A percentile compares a stretch with the other conserved stretches of the same genome.
Evolutionary conservation across 2,329 filamentous ascomycete genomes (phyloP).

Genomic region (Trichoderma koningii): DNA sequence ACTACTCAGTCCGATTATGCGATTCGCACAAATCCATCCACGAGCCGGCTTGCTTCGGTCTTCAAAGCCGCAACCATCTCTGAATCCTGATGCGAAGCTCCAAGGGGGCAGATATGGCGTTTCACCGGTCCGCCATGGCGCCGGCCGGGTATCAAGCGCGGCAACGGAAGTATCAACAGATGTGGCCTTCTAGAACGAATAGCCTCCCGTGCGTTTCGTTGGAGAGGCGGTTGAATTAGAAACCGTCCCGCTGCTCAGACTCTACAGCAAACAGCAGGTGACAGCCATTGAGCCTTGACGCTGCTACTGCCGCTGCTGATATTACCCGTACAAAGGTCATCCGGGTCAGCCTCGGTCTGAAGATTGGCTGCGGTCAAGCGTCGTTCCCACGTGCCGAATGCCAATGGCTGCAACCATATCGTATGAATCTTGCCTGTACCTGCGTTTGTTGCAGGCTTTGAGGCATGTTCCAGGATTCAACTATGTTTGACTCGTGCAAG

Average conservation of each 20-base stretch:
- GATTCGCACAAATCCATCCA: not conserved
- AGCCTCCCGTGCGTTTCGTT: not conserved
- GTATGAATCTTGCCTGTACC: not conserved
- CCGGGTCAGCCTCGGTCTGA: not conserved
- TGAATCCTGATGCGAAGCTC: not conserved
- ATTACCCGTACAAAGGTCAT: too few species aligned
- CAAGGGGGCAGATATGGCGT: not conserved
- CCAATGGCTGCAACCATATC: not conserved
- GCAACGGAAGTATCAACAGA: not conserved
- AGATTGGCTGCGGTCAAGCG: not conserved
- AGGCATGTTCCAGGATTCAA: not conserved
- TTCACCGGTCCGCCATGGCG: not conserved
- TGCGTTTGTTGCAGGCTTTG: not conserved
- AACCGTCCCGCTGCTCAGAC: not conserved
- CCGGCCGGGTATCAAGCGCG: slow-evolving; percentile 1
- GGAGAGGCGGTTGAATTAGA: not conserved
- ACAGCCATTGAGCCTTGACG: not conserved
- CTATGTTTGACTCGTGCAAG: slow-evolving; percentile 6
- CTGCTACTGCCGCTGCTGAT: not conserved
- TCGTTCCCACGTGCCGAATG: slow-evolving; percentile 4
- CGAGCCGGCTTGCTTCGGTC: slow-evolving; percentile 7
- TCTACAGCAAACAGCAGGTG: not conserved
- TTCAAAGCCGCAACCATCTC: slow-evolving; percentile 13
- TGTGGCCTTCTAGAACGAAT: not conserved
- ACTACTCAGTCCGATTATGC: not conserved